phyloP scores from a whole-genome alignment of 1,284 basidiomycete genomes.

The Ceratobasidium sp. region DNA sequence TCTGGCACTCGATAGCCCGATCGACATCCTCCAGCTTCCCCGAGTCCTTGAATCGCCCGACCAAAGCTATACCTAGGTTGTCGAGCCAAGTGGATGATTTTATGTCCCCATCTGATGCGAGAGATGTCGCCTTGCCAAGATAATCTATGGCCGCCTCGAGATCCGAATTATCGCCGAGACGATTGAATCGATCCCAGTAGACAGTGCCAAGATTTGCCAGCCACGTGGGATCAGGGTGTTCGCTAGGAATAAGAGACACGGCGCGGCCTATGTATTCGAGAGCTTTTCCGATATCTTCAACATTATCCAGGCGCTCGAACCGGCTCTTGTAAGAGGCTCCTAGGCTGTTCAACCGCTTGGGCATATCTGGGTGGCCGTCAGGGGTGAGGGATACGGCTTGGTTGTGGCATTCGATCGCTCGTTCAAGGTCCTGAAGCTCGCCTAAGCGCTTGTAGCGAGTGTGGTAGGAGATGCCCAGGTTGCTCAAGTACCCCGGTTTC shows the following conservation, averaged over 20 bases:
- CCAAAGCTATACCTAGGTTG: not conserved
- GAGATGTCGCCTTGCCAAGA: not conserved
- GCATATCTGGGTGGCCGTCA: not conserved
- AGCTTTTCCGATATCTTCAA: not conserved
- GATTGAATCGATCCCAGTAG: not conserved
- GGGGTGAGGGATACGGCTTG: not conserved
- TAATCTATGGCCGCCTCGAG: not conserved
- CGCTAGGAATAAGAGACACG: not conserved
- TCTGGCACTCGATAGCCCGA: not conserved
- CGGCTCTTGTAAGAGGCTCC: not conserved
- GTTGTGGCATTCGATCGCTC: not conserved
- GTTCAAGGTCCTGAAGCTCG: slow-evolving; percentile 5
- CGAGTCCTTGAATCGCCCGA: not conserved
- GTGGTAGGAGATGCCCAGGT: slow-evolving; percentile 6
- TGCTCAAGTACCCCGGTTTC: not conserved
- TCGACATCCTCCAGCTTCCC: not conserved
- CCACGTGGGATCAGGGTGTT: not conserved
- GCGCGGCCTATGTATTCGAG: not conserved
- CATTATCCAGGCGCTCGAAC: not conserved
- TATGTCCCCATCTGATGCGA: not conserved
- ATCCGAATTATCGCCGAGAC: not conserved
- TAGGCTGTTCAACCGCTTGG: slow-evolving; percentile 8
- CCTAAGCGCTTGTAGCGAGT: not conserved
- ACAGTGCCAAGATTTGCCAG: not conserved
- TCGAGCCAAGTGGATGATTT: not conserved